Conservation (phyloP, 768 basidiomycete species). For the Lactarius hengduanensis region DNA sequence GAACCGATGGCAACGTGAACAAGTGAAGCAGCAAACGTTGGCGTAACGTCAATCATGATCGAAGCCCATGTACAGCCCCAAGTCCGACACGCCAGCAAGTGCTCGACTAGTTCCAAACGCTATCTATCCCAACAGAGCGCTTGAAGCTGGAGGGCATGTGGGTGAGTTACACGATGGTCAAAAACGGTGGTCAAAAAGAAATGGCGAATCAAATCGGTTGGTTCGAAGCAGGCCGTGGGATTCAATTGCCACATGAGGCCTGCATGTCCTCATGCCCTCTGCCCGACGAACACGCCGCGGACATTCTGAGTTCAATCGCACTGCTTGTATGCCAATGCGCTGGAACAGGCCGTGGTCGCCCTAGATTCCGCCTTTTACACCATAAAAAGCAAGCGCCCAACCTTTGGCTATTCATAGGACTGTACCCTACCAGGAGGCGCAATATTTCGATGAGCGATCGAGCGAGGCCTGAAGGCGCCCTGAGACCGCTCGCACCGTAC, state of each 20-base stretch:
- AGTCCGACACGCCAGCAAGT: neutral
- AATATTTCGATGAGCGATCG: neutral
- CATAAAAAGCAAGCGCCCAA: neutral
- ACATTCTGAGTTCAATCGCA: too few relatives aligned
- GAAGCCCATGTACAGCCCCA: neutral
- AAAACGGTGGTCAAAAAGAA: too few relatives aligned
- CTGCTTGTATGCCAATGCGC: too few relatives aligned
- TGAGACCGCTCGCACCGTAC: neutral
- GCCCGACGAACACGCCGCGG: neutral
- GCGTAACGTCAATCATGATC: neutral
- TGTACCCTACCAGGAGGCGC: neutral
- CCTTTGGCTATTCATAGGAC: neutral
- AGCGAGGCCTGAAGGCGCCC: neutral
- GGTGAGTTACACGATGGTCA: too few relatives aligned
- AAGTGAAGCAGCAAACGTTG: neutral
- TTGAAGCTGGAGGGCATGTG: too few relatives aligned
- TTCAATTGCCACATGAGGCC: too few relatives aligned
- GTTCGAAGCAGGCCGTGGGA: too few relatives aligned
- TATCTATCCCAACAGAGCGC: neutral
- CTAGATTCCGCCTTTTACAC: too few relatives aligned
- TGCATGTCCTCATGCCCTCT: too few relatives aligned
- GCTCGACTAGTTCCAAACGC: too few relatives aligned
- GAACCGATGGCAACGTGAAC: neutral
- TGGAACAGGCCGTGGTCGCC: too few relatives aligned
- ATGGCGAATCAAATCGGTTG: too few relatives aligned